Percentiles rank a stretch among this genome's conserved stretches.
These are phyloP conservation scores for Schizochytrium sp. DNA, from an alignment of 108 stramenopile species.

Conservation along the genomic window DNA sequence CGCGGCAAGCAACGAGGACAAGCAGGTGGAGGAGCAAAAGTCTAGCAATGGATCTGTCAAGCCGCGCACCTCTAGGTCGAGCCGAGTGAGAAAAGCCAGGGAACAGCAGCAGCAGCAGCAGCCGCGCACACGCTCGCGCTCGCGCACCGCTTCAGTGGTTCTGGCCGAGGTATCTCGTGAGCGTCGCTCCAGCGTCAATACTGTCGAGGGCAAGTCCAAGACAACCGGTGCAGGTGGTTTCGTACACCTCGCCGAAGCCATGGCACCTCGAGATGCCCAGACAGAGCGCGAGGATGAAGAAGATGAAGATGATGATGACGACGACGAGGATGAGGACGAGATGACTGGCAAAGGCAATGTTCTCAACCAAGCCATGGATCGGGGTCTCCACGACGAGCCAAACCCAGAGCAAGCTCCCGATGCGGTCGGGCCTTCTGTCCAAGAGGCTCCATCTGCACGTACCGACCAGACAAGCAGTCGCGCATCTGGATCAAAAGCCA, in stretches of 20 bases:
- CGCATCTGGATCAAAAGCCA: neutral
- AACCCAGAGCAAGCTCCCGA: neutral
- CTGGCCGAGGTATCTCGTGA: neutral
- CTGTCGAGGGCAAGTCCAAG: neutral
- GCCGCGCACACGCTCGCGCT: neutral
- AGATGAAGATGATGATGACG: neutral
- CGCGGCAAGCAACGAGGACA: neutral
- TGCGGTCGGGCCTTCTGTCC: too few species aligned
- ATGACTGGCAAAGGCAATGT: neutral
- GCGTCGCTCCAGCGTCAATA: neutral
- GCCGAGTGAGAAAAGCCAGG: too few species aligned
- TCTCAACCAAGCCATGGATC: neutral
- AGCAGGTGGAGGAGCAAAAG: neutral
- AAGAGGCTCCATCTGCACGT: too few species aligned
- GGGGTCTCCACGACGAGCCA: neutral
- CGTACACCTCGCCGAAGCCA: neutral
- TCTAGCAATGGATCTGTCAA: too few species aligned
- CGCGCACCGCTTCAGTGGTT: neutral
- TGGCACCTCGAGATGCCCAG: neutral
- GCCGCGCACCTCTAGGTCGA: too few species aligned
- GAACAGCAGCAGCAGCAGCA: neutral
- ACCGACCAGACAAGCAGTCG: too few species aligned
- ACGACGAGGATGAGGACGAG: neutral
- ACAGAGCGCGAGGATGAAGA: neutral
- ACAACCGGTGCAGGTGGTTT: neutral